These are phyloP conservation scores for Amphibolis antarctica DNA, from an alignment of 106 monocot species.

Conservation along the genomic window DNA sequence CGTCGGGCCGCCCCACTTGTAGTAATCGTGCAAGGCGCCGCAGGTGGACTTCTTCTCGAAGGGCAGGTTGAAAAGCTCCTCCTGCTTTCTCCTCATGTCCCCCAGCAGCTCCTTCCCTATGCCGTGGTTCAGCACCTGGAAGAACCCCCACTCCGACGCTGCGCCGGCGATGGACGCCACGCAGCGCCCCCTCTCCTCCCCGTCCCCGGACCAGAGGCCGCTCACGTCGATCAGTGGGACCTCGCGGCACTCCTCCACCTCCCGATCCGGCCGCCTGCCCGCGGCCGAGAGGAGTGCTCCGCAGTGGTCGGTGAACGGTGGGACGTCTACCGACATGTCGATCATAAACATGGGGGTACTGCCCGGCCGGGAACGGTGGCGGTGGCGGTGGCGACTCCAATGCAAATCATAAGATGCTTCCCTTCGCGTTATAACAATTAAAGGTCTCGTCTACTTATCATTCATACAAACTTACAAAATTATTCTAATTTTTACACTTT, in stretches of 20 bases:
- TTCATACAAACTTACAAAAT: too few species aligned
- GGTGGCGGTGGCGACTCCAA: too few species aligned
- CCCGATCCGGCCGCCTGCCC: too few species aligned
- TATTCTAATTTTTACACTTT: too few species aligned
- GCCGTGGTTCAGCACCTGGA: slow-evolving; percentile 77
- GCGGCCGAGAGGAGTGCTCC: slow-evolving; percentile 7
- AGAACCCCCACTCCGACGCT: slow-evolving; percentile 62
- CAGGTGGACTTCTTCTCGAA: slow-evolving; percentile 44
- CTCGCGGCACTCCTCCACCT: slow-evolving; percentile 21
- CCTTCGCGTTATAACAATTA: too few species aligned
- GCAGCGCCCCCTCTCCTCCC: slow-evolving; percentile 25
- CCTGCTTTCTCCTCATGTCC: slow-evolving; percentile 56
- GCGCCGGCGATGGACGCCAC: slow-evolving; percentile 27
- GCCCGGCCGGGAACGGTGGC: too few species aligned
- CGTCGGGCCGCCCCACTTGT: slow-evolving; percentile 66
- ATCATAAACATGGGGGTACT: too few species aligned
- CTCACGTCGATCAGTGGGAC: slow-evolving; percentile 46
- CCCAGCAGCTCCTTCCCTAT: slow-evolving; percentile 39
- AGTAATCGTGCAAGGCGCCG: slow-evolving; percentile 48
- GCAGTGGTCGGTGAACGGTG: slow-evolving; percentile 16
- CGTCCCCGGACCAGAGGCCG: slow-evolving; percentile 3
- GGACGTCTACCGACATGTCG: too few species aligned
- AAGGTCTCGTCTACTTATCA: too few species aligned
- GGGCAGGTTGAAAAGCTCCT: slow-evolving; percentile 38
- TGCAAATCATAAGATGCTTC: too few species aligned